Base-by-base conservation (phyloP, 768 basidiomycete genomes). In the Lentinula edodes region DNA sequence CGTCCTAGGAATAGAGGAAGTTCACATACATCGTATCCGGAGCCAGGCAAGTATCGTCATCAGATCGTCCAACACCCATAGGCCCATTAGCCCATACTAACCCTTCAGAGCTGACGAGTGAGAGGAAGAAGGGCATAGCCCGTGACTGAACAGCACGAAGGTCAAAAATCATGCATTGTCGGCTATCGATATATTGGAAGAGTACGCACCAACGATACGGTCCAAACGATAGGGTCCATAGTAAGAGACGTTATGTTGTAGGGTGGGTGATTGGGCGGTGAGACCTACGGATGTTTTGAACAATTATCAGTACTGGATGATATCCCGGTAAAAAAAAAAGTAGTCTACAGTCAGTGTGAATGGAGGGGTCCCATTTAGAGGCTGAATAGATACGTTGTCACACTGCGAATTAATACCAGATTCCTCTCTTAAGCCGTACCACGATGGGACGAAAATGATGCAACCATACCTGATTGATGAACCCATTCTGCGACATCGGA, bases 221-320 rank as follows among this genome's bases (percentile, higher is more conserved):
- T 74, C 78, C 78, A 79, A 28, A 62, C 61, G 51, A 79, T 77
- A 1, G 74, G 62, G 60, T 66, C 67, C 70, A 69, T 71, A 2
- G 70, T 69, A 23, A 74, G 65, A n/a, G 75, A 75, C 3, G 80
- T 81, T 62, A 84, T 75, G 65, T 82, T 83, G 59, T 73, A 76
- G 6, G 83, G 81, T 0, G 83, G 81, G 67, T 82, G 82, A 6
- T 78, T 69, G 1, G 80, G 74, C 6, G 83, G 83, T 1, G 80
- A 77, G 7, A 84, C 71, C 82, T 83, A 36, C 2, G 1, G 18
- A 12, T 0, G 48, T 36, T 15, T 46, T 42, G 7, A 2, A 16
- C 32, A 13, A 38, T 3, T 2, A 6, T 9, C 13, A 39, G 35
- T 46, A 34, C 41, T 8, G 18, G 0, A 20, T n/a, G 43, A 12